These are phyloP conservation scores for Cladosporium cucumerinum DNA, from an alignment of 2,329 filamentous ascomycete genomes.

Conservation along the genomic window DNA sequence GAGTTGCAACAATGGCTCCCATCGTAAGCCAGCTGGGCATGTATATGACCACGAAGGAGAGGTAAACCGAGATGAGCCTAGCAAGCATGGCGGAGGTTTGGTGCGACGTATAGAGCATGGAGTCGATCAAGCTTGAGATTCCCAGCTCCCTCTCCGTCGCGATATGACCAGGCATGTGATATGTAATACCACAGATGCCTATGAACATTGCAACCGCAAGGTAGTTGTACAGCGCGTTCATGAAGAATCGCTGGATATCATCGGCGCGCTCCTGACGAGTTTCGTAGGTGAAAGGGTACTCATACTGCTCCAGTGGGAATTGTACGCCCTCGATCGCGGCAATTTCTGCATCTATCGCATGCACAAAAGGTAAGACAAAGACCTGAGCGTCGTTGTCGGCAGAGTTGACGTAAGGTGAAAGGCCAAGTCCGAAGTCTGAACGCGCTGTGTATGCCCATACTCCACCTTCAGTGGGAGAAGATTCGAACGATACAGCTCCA, in stretches of 20 bases:
- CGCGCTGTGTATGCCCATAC: constrained; percentile 85
- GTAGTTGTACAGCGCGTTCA: constrained; percentile 69
- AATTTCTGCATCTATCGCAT: constrained; percentile 73
- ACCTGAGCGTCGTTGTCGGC: constrained; percentile 70
- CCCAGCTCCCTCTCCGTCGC: constrained; percentile 81
- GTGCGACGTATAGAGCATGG: constrained; percentile 77
- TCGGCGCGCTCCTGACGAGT: constrained; percentile 65
- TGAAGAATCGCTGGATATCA: constrained; percentile 66
- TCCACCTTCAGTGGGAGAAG: constrained; percentile 70
- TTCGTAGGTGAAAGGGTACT: constrained; percentile 74
- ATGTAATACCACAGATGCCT: constrained; percentile 74
- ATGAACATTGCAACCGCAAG: constrained; percentile 76
- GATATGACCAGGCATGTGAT: constrained; percentile 82
- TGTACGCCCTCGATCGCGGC: constrained; percentile 50
- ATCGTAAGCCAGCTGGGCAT: constrained; percentile 78
- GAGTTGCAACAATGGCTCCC: constrained; percentile 62
- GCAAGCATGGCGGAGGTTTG: constrained; percentile 75
- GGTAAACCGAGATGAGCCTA: constrained; percentile 71
- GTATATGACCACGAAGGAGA: constrained; percentile 77
- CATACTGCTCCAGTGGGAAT: constrained; percentile 43
- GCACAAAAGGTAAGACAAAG: constrained; percentile 75
- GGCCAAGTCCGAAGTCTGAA: constrained; percentile 69
- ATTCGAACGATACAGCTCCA: constrained; percentile 69
- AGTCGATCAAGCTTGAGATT: constrained; percentile 83
- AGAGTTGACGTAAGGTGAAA: constrained; percentile 60